Base-by-base conservation (phyloP, 2,329 filamentous ascomycete genomes). In the Teratosphaeria gauchensis region DNA sequence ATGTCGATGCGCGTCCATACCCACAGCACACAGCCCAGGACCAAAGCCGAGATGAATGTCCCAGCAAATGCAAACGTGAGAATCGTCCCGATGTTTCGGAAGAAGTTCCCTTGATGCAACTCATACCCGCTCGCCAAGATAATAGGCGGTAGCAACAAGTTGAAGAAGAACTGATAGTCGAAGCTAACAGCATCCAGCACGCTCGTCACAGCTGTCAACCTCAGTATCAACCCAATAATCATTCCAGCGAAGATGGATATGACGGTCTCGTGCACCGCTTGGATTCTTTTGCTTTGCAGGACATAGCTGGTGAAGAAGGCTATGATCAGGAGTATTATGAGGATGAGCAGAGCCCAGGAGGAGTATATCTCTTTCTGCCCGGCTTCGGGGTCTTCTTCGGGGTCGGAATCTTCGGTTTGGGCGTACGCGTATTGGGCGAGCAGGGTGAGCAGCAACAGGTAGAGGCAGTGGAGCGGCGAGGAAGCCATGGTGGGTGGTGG, bases 111-210 rank as follows among this genome's bases (percentile, higher is more conserved):
- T 73, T 99, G 94, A 74, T 99, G 94, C 61, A 99, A 76, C 75
- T 99, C 94, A 76, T 97, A 99, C 57, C 94, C 94, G 16, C 92
- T 96, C 16, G 92, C 92, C 31, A 99, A 82, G 72, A 99, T 99
- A 72, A 99, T 99, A 58, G 94, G 94, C 42, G 94, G 94, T n/a
- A 99, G 88, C 12, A 99, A 84, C 53, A 99, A 84, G 75, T 99
- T 99, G 81, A 99, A 99, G 81, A 99, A 99, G 80, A 97, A 96
- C 72, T 97, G 92, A 73, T 96, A 96, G 78, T 97, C 89, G 80
- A 99, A 99, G 75, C 88, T 95, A 70, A 99, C 91, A 64, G 90
- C 86, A 71, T 89, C 89, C 73, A 92, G 87, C 68, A 99, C 91
- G 63, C 88, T 90, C 62, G 90, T 87, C 64, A 88, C 87, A 56